Evolutionary conservation across 2,329 filamentous ascomycete genomes (phyloP), one percentile per base, ranked within the genome.

Genomic region (Colletotrichum eremochloae): DNA sequence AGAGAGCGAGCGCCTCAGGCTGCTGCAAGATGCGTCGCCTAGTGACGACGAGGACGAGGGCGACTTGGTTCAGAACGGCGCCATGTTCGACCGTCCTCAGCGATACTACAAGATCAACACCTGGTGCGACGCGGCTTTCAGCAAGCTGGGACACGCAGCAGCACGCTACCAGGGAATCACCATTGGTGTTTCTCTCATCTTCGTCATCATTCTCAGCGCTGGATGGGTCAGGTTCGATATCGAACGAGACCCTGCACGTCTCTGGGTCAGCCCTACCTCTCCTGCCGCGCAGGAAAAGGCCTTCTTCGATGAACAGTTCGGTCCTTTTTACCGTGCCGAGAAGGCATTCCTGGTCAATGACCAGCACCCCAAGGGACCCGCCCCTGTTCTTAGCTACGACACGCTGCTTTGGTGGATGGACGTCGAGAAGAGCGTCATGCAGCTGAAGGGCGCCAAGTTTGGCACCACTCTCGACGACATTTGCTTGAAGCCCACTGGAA

Each of bases 221-320:
- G 96, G 96, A 1, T 97, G 94, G 94, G 84, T 96, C 71, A 90
- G 90, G 56, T 99, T 99, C 78, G 88, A 93, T n/a, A 87, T 99
- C 46, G 96, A 98, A 81, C 93, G 87, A 31, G 93, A 98, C 74
- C 96, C 96, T 7, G 96, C 97, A 14, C 91, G 93, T 60, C 85
- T 99, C 11, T 99, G 96, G 96, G 96, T 99, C n/a, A 95, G 96
- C 77, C 96, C 96, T 9, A 93, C 93, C 11, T 98, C 96, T 5
- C 90, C 91, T 61, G 96, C 97, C 29, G 96, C 96, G 0, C 89
- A 94, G 79, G 96, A 99, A 80, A 99, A 99, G 84, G 88, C 89
- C 1, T 99, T 97, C 80, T 99, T 98, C 75, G 97, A 99, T 79
- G 81, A 89, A 46, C 95, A 94, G 76, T 99, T 99, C 80, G 97